Base-by-base conservation (phyloP, 2,329 filamentous ascomycete species). In the Rhexocercosporidium sp. region DNA sequence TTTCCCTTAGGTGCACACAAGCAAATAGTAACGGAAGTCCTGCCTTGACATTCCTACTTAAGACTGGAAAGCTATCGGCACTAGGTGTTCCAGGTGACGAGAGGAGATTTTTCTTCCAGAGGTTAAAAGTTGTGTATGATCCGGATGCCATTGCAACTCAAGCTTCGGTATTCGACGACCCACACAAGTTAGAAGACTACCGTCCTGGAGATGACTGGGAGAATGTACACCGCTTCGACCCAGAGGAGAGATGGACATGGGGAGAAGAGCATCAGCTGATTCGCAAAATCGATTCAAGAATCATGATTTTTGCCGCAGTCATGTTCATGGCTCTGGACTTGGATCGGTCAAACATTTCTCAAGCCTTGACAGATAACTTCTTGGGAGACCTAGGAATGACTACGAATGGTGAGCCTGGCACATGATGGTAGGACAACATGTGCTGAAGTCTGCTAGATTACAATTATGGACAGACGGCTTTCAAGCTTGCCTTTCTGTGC, bases 251-350 rank as follows among this genome's bases (percentile, higher is more conserved):
- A 47, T 76, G 74, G 74, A 75, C 72, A 1, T 71, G 71, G 69
- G 68, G 64, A 7, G 74, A 76, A 54, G 74, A 76, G 65, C 68
- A 73, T 39, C 70, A 60, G 27, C 49, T 76, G 22, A 71, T 75
- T 34, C 56, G 73, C 11, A 75, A 73, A 53, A 71, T 75, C 46
- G 72, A 74, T 65, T 20, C 72, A 3, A 74, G 75, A n/a, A 79
- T 79, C 39, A 75, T 77, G 74, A 63, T 77, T 44, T 78, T 75
- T 69, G 69, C 69, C 16, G 88, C 85, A 66, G 69, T 88, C 37
- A 88, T 88, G 77, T 89, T 90, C 75, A 88, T 89, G 70, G 85
- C 84, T 1, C 80, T 90, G 6, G 85, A 90, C 70, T 79, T 90
- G 29, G 87, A 90, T 75, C 81, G 88, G 25, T 83, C 84, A 31